These are phyloP conservation scores for Saccharomycopsis javanensis DNA, from an alignment of 805 yeast genomes.

Conservation along the genomic window DNA sequence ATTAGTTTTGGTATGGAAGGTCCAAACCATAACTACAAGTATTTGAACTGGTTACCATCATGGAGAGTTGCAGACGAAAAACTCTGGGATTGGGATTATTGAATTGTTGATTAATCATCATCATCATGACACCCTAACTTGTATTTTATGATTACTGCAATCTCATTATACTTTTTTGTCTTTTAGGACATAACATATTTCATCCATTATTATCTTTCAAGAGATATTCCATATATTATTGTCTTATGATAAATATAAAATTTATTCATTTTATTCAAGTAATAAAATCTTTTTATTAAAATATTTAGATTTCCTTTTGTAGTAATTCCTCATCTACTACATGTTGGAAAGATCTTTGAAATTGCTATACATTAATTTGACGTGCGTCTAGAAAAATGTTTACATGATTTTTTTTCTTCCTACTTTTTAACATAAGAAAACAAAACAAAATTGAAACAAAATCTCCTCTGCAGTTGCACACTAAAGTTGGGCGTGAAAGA, in stretches of 20 bases:
- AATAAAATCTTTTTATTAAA: no score
- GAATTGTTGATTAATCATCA: no score
- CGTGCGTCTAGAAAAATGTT: neutral
- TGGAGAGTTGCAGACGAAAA: slow-evolving; percentile 34
- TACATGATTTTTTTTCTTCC: neutral
- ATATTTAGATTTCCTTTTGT: neutral
- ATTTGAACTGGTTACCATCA: slow-evolving; percentile 39
- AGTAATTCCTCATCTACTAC: neutral
- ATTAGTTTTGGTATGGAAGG: slow-evolving; percentile 61
- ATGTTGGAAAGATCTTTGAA: neutral
- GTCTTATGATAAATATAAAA: no score
- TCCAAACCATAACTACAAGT: slow-evolving; percentile 29
- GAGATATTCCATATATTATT: no score
- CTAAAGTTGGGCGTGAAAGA: neutral
- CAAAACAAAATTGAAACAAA: slow-evolving; percentile 1
- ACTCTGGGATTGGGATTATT: slow-evolving; percentile 19
- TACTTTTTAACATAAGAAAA: neutral
- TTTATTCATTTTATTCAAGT: no score
- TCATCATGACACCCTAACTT: no score
- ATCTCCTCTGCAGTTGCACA: neutral
- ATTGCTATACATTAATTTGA: no score
- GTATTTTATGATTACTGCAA: no score
- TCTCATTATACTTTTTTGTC: no score
- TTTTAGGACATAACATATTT: neutral
- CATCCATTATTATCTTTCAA: no score